Evolutionary conservation across 768 basidiomycete species (phyloP).

Genomic region (Trametes sanguinea): DNA sequence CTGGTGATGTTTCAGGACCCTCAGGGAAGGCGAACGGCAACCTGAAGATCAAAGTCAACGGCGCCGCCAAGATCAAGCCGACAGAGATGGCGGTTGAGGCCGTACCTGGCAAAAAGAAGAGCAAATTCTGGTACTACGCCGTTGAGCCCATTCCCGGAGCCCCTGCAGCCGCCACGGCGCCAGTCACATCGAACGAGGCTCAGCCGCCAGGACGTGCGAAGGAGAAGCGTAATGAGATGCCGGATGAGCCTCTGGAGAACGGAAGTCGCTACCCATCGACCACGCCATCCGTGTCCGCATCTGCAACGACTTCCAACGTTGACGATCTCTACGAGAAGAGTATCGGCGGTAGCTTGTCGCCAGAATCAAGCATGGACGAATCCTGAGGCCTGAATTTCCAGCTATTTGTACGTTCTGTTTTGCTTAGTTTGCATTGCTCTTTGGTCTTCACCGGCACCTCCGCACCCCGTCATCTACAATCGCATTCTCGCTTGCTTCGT

Average conservation of each 20-base stretch:
- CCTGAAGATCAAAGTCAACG: constrained; percentile 51
- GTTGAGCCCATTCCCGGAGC: constrained; percentile 64
- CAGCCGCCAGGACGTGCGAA: constrained; percentile 1
- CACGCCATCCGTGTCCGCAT: constrained; percentile 21
- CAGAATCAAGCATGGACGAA: constrained; percentile 40
- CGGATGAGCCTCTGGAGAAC: constrained; percentile 15
- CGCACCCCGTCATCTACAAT: constrained; percentile 2
- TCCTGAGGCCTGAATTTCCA: constrained; percentile 24
- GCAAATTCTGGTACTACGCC: constrained; percentile 88
- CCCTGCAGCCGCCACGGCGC: constrained; percentile 22
- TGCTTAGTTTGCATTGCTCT: constrained; percentile 18
- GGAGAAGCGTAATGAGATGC: constrained; percentile 8
- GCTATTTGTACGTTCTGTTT: constrained; percentile 10
- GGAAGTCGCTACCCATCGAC: constrained; percentile 18
- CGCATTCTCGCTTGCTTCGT: constrained; percentile 7
- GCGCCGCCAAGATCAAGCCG: constrained; percentile 69
- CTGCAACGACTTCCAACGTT: constrained; percentile 20
- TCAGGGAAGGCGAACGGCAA: constrained; percentile 34
- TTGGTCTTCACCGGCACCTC: constrained; percentile 11
- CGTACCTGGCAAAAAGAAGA: constrained; percentile 78
- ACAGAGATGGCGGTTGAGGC: constrained; percentile 76
- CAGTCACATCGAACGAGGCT: constrained; percentile 18
- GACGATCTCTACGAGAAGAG: constrained; percentile 35
- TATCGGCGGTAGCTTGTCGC: constrained; percentile 47
- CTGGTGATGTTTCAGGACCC: constrained; percentile 27